A percentile compares a stretch with the other conserved stretches of the same genome.
Conservation (phyloP, 176 grass and related monocot genomes). For the Triticum dicoccoides region DNA sequence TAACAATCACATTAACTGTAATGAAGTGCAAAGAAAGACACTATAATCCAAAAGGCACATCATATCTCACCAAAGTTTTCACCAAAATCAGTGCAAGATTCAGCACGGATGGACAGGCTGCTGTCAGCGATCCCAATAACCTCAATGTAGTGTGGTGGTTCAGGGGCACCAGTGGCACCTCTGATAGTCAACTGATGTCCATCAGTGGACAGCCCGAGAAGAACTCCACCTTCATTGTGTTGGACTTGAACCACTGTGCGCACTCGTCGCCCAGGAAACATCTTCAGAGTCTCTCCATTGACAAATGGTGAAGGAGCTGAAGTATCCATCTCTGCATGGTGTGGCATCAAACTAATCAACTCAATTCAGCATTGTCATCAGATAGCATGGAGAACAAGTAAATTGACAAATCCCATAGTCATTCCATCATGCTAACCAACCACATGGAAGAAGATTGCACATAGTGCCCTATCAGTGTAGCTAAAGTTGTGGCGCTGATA, state of each 20-base stretch:
- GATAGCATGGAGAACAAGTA: background rate
- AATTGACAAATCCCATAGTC: background rate
- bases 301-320: constrained; percentile 71
- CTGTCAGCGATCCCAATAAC: constrained; percentile 77
- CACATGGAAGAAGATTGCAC: background rate
- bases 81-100: constrained; percentile 88
- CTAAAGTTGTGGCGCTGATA: background rate
- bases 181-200: constrained; percentile 69
- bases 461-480: background rate
- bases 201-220: constrained; percentile 66
- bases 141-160: constrained; percentile 54
- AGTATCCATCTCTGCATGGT: constrained; percentile 72
- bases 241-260: constrained; percentile 75
- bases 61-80: constrained; percentile 64
- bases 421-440: background rate
- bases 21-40: background rate
- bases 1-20: background rate
- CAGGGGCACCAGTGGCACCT: constrained; percentile 41
- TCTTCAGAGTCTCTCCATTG: constrained; percentile 69
- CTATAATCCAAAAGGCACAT: background rate
- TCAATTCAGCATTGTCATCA: background rate
- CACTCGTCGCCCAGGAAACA: constrained; percentile 66
- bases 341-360: background rate
- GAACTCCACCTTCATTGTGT: constrained; percentile 47
- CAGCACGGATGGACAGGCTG: constrained; percentile 62